Conservation (phyloP, 805 yeast genomes). For the Metschnikowia lochheadii region DNA sequence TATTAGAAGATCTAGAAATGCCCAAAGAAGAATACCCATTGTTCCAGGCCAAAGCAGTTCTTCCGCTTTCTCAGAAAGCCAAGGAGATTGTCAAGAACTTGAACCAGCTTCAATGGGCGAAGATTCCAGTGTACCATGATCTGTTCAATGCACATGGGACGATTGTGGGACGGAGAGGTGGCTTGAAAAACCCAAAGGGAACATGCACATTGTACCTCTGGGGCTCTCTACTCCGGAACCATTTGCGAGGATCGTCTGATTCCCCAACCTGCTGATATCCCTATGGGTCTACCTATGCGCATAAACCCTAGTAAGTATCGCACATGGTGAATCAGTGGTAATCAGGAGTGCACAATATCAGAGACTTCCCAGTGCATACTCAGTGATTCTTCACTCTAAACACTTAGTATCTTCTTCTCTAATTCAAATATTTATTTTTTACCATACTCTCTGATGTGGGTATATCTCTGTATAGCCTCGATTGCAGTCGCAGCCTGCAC, state of each 20-base stretch:
- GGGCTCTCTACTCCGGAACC: conserved; percentile 37
- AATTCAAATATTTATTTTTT: background rate
- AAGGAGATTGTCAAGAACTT: conserved; percentile 46
- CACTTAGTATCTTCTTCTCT: too few species aligned
- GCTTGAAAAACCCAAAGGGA: conserved; percentile 47
- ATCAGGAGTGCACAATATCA: background rate
- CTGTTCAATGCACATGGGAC: conserved; percentile 82
- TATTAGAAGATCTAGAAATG: background rate
- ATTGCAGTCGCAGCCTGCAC: conserved; percentile 1
- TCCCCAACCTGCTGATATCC: background rate
- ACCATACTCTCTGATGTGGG: background rate
- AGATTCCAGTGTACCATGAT: conserved; percentile 68
- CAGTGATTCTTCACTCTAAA: background rate
- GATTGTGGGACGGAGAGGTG: conserved; percentile 74
- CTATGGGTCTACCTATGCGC: too few species aligned
- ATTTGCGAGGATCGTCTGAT: conserved; percentile 14
- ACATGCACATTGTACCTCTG: conserved; percentile 50
- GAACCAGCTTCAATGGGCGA: conserved; percentile 68
- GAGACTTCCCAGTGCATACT: background rate
- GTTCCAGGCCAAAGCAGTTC: conserved; percentile 27
- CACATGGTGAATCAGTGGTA: too few species aligned
- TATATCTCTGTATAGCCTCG: background rate
- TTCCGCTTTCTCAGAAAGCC: conserved; percentile 39
- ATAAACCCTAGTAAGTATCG: too few species aligned
- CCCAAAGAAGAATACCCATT: conserved; percentile 21